Evolutionary conservation across 1,284 basidiomycete species (phyloP), one percentile per base, ranked within the genome.

Genomic region (Neonothopanus nambi): DNA sequence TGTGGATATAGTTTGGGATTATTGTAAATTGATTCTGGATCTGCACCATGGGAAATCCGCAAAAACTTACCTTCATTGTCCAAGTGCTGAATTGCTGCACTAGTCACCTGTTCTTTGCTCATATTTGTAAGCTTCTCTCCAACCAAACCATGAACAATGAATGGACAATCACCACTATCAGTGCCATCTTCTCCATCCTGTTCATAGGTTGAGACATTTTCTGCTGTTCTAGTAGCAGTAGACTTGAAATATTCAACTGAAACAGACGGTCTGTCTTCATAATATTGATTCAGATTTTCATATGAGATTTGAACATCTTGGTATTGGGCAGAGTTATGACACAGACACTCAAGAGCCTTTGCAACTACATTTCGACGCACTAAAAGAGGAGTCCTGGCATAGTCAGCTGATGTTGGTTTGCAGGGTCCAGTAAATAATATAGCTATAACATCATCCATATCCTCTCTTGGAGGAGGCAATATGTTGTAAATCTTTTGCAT

Each of bases 1-100:
- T 65, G 54, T 2, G 69, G 65, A 59, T 68, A 71, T n/a, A 70
- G 43, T 5, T 56, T 41, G 2, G 65, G 61, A 54, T 71, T 69
- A 26, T 71, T 57, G 43, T 60, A 72, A 2, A 68, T 61, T 3
- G 59, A 62, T 39, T 62, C 47, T 15, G 65, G 63, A 1, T 68
- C 65, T 3, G 64, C 62, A 38, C 68, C 56, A n/a, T 45, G 56
- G 8, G 28, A 41, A 4, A 36, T 37, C 11, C 35, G 33, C 9
- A 67, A n/a, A n/a, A n/a, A n/a, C n/a, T n/a, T n/a, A n/a, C n/a
- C n/a, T n/a, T n/a, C n/a, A n/a, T n/a, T n/a, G n/a, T 57, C 51
- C 23, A 65, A 57, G 46, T 70, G 65, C 5, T 57, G 26, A 12
- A 65, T 17, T 21, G 66, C 66, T 15, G 48, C 55, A 36, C 47